Evolutionary conservation across 495 filamentous ascomycete genomes (phyloP).

Genomic region (Tuber indicum): DNA sequence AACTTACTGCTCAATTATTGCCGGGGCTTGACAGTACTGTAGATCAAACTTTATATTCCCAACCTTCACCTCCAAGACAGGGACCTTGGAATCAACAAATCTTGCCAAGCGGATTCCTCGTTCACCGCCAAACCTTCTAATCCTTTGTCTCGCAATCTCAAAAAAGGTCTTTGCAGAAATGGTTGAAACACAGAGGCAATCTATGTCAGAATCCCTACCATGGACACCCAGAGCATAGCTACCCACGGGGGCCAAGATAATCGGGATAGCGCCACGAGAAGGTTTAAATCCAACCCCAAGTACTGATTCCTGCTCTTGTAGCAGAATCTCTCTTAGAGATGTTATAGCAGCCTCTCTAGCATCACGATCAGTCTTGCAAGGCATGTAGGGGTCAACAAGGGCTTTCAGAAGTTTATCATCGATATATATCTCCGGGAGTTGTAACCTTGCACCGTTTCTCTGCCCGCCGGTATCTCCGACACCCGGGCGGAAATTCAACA

Average conservation of each 20-base stretch:
- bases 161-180: conserved; percentile 54
- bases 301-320: conserved; percentile 20
- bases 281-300: conserved; percentile 21
- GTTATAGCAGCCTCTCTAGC: conserved; percentile 45
- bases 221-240: conserved; percentile 56
- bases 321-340: conserved; percentile 46
- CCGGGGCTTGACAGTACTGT: conserved; percentile 54
- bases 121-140: conserved; percentile 43
- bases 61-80: conserved; percentile 53
- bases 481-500: conserved; percentile 40
- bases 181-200: conserved; percentile 55
- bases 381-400: conserved; percentile 41
- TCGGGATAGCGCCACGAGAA: conserved; percentile 34
- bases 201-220: conserved; percentile 52
- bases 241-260: conserved; percentile 53
- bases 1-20: conserved; percentile 42
- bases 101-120: conserved; percentile 49
- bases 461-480: background rate
- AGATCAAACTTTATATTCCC: conserved; percentile 51
- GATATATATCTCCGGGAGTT: conserved; percentile 16
- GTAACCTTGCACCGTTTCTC: conserved; percentile 5
- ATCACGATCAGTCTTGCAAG: conserved; percentile 45
- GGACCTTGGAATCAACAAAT: conserved; percentile 50
- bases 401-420: conserved; percentile 19
- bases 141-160: conserved; percentile 48